Evolutionary conservation across 2,329 filamentous ascomycete species (phyloP).

Genomic region (Fusarium paranaense): DNA sequence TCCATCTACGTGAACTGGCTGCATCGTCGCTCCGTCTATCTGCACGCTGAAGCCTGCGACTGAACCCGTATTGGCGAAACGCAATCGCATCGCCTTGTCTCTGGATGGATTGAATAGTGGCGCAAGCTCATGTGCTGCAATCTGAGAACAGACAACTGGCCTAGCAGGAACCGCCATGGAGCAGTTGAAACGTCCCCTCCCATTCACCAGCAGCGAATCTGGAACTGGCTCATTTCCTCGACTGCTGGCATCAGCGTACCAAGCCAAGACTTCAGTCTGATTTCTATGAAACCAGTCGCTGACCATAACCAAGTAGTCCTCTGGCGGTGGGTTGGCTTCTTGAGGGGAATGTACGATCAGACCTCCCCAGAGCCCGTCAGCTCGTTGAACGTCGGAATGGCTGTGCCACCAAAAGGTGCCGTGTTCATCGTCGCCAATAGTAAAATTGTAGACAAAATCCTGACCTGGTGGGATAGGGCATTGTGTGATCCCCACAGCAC

Average conservation of each 20-base stretch:
- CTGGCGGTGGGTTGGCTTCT: not conserved
- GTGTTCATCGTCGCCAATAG: not conserved
- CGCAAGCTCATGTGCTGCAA: not conserved
- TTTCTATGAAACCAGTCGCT: conserved; percentile 49
- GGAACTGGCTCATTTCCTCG: conserved; percentile 57
- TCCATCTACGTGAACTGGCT: not conserved
- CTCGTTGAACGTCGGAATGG: not conserved
- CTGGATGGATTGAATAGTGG: not conserved
- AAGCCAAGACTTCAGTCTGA: conserved; percentile 48
- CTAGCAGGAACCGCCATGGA: conserved; percentile 44
- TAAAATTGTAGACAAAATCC: not conserved
- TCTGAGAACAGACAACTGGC: conserved; percentile 24
- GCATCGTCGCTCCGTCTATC: not conserved
- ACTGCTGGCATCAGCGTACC: conserved; percentile 34
- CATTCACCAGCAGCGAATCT: conserved; percentile 51
- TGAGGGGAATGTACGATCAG: not conserved
- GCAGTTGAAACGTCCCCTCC: conserved; percentile 47
- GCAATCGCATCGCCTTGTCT: not conserved
- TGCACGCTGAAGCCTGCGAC: not conserved
- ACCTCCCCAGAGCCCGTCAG: not conserved
- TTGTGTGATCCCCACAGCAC: not conserved
- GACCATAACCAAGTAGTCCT: conserved; percentile 39
- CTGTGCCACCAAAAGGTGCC: conserved; percentile 1
- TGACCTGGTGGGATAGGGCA: not conserved
- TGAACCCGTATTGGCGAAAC: not conserved